Evolutionary conservation across 176 grass and related monocot species (phyloP), one percentile per base, ranked within the genome.

Genomic region (Oryza glaberrima): DNA sequence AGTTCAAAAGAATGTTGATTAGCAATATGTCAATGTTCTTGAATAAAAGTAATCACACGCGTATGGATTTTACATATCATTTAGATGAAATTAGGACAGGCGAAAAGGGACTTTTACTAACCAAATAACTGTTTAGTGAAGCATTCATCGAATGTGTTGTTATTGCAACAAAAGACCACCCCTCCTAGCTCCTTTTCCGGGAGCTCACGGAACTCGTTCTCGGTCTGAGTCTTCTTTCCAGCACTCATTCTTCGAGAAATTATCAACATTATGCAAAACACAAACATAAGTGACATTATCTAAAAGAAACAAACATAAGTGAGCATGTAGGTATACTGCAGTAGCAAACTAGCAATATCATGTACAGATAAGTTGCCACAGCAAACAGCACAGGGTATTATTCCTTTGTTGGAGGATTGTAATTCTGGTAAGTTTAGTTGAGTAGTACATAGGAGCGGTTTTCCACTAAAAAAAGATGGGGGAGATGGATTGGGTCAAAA

Each of bases 121-220:
- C 96, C 96, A 80, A 98, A 98, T 67, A 98, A 52, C 38, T 94
- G 91, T 72, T 98, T 98, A 51, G 85, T 67, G 76, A 98, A 85
- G 86, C 96, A 98, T 84, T 98, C 93, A 22, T 87, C 60, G 17
- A 94, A 92, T 1, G 93, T 98, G 13, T 79, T 25, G 54, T 90
- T 28, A 6, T 85, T 95, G 85, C 93, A 98, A 70, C 93, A 93
- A 67, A 98, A 98, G 71, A 98, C 92, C 9, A 88, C 87, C 26
- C 93, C 96, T 73, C 85, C 96, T 15, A 95, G 84, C 65, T 93
- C 48, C 73, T 65, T 74, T 72, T 87, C 60, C 9, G 23, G 26
- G 45, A 98, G 90, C 67, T 89, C 52, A 56, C 52, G 30, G 30
- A 32, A 32, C 30, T 32, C 30, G 30, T 32, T 32, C 30, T 32